These are phyloP conservation scores for Ophiognomonia clavigignenti-juglandacearum DNA, from an alignment of 2,329 filamentous ascomycete genomes.

Conservation along the genomic window DNA sequence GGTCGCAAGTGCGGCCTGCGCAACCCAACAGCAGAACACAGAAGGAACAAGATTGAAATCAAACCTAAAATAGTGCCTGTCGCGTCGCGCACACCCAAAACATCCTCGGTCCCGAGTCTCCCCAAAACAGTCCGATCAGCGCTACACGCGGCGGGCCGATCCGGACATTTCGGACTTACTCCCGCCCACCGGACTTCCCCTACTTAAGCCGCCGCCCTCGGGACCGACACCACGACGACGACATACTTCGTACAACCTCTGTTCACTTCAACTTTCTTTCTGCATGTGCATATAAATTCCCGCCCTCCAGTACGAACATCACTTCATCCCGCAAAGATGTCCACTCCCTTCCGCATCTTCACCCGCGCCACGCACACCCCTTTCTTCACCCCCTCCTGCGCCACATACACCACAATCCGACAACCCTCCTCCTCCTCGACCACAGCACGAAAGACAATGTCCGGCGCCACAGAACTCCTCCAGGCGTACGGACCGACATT, in stretches of 20 bases:
- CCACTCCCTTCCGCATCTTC: slow-evolving; percentile 9
- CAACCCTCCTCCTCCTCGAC: neutral
- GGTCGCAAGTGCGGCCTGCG: no score
- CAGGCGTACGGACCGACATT: slow-evolving; percentile 5
- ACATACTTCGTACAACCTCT: neutral
- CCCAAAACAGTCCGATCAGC: neutral
- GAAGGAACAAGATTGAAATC: no score
- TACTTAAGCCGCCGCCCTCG: slow-evolving; percentile 8
- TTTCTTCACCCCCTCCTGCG: neutral
- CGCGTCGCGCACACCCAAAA: slow-evolving; percentile 8
- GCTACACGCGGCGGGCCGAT: slow-evolving; percentile 5
- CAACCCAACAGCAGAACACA: no score
- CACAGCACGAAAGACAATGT: slow-evolving; percentile 3
- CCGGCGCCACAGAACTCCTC: slow-evolving; percentile 7
- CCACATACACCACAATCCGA: no score
- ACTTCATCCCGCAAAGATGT: neutral
- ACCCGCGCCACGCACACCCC: neutral
- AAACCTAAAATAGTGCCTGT: neutral
- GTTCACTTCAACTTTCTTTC: neutral
- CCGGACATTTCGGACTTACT: slow-evolving; percentile 9
- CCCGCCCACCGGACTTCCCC: slow-evolving; percentile 13
- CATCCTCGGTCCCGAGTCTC: neutral
- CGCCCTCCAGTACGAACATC: neutral
- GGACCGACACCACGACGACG: neutral
- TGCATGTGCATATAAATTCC: slow-evolving; percentile 1